Base-by-base conservation (phyloP, 1,284 basidiomycete species). In the Mycena citricolor region DNA sequence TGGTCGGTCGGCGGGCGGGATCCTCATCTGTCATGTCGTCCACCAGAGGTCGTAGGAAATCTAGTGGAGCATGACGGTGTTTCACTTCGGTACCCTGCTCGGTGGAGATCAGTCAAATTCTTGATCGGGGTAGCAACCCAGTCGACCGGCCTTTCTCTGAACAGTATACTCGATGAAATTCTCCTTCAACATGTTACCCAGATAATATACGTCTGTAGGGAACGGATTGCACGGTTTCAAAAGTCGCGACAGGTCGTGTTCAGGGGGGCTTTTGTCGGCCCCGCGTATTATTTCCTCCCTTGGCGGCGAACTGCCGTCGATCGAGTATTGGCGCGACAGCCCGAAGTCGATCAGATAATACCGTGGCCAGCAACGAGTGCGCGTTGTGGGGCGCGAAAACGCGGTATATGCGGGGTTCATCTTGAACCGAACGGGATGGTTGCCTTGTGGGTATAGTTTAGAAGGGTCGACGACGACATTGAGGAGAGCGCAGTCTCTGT, bases 261-360 rank as follows among this genome's bases (percentile, higher is more conserved):
- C 44, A 11, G 44, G 44, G 17, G 31, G 33, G 8, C 37, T 32
- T 21, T 45, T 31, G 30, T 45, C 44, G 68, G 47, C 44, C 4
- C 38, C 38, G 5, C 22, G 26, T 2, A 45, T 40, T 4, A 34
- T 21, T 2, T 20, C 11, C 13, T 45, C 44, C 10, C 32, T n/a
- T 4, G 44, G 44, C 4, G 38, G 44, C n/a, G 20, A 17, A 24
- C 16, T 14, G 8, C 35, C 21, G 22, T 44, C 29, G n/a, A n/a
- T n/a, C n/a, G n/a, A n/a, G 47, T 49, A 56, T 6, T 46, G 54
- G 24, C 54, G 49, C 2, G 67, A 64, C 2, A 67, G 25, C 1
- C 61, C 62, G 46, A 63, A 64, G 36, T 65, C 65, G 5, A 62
- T 56, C 16, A 64, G 37, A 51, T 60, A 56, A 40, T 70, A 69